These are phyloP conservation scores for Ceratocystis albifundus DNA, from an alignment of 2,329 filamentous ascomycete genomes.

Conservation along the genomic window DNA sequence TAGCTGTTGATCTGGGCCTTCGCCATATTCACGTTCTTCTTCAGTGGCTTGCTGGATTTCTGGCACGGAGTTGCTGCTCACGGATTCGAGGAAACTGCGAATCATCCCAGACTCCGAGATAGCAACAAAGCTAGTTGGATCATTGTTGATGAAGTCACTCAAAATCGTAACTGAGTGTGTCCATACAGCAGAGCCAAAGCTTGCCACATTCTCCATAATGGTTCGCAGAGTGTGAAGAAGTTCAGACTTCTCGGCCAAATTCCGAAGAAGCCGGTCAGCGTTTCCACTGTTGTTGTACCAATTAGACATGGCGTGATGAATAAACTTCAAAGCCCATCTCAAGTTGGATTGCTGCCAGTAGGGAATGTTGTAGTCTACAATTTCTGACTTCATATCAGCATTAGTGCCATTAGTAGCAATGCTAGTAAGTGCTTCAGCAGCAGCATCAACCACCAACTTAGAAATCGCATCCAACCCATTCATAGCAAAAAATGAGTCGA, in stretches of 20 bases:
- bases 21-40: conserved; percentile 24
- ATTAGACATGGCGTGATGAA: conserved; percentile 87
- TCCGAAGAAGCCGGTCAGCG: conserved; percentile 79
- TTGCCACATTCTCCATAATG: conserved; percentile 65
- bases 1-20: conserved; percentile 29
- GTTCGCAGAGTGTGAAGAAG: conserved; percentile 66
- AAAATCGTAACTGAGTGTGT: conserved; percentile 85
- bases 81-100: conserved; percentile 69
- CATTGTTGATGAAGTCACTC: conserved; percentile 95
- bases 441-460: conserved; percentile 71
- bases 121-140: conserved; percentile 91
- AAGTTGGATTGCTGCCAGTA: conserved; percentile 89
- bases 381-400: conserved; percentile 56
- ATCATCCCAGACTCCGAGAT: conserved; percentile 90
- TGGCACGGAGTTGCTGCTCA: conserved; percentile 47
- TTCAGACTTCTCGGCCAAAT: conserved; percentile 84
- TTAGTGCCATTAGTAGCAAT: conserved; percentile 63
- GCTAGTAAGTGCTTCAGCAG: conserved; percentile 54
- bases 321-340: conserved; percentile 89
- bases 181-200: conserved; percentile 91
- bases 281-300: conserved; percentile 58
- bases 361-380: conserved; percentile 86
- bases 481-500: conserved; percentile 68
- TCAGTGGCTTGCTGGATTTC: conserved; percentile 27
- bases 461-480: conserved; percentile 83